A percentile compares a stretch with the other conserved stretches of the same genome.
These are phyloP conservation scores for Trametes punicea DNA, from an alignment of 768 basidiomycete genomes.

Conservation along the genomic window DNA sequence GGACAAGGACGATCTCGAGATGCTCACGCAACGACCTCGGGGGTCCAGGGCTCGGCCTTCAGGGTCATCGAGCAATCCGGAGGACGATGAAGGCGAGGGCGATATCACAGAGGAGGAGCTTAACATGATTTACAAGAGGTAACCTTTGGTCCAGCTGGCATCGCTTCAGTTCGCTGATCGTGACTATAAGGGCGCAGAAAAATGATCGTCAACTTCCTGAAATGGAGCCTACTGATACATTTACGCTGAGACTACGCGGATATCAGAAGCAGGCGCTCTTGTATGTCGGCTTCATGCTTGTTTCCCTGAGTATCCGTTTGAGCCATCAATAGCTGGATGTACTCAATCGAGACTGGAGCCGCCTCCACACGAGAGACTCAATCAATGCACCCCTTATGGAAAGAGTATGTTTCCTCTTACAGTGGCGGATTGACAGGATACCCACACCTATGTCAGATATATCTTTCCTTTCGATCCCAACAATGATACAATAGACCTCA, in stretches of 20 bases:
- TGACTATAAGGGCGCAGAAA: conserved; percentile 65
- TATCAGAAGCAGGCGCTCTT: conserved; percentile 93
- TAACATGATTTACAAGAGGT: conserved; percentile 84
- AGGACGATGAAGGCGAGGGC: conserved; percentile 78
- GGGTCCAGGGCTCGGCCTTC: conserved; percentile 21
- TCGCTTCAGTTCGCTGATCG: neutral
- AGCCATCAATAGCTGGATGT: conserved; percentile 72
- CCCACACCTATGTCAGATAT: conserved; percentile 48
- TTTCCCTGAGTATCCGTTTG: neutral
- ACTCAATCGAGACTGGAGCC: conserved; percentile 75
- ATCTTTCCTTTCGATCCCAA: conserved; percentile 60
- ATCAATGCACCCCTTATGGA: conserved; percentile 93
- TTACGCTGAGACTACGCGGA: conserved; percentile 69
- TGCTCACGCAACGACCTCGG: conserved; percentile 32
- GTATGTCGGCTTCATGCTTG: conserved; percentile 36
- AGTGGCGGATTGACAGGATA: conserved; percentile 4
- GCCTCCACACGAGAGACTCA: conserved; percentile 62
- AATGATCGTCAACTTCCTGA: conserved; percentile 73
- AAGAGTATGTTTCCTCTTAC: conserved; percentile 55
- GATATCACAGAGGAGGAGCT: conserved; percentile 78
- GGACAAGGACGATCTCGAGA: conserved; percentile 41
- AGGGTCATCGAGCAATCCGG: conserved; percentile 54
- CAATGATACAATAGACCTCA: conserved; percentile 68
- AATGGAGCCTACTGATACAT: conserved; percentile 79
- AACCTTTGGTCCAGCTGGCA: conserved; percentile 11